phyloP scores from a whole-genome alignment of 1,284 basidiomycete genomes.

The Ganoderma lingzhi region DNA sequence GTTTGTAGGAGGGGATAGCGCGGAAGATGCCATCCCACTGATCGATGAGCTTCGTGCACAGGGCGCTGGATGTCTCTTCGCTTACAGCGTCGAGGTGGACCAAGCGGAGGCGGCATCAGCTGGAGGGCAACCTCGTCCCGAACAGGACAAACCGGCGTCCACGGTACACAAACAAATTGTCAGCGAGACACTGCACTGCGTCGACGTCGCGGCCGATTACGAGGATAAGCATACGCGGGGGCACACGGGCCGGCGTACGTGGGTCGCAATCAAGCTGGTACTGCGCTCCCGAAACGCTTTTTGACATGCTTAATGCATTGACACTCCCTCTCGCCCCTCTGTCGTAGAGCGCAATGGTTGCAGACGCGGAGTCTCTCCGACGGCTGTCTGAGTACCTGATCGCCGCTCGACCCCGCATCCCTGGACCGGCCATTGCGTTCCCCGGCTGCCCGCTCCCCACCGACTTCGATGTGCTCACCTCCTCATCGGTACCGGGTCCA shows the following conservation, averaged over 20 bases:
- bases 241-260: constrained; percentile 59
- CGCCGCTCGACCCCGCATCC: constrained; percentile 43
- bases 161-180: constrained; percentile 66
- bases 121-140: constrained; percentile 18
- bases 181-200: constrained; percentile 74
- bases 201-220: constrained; percentile 83
- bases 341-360: constrained; percentile 65
- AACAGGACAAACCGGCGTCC: constrained; percentile 32
- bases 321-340: constrained; percentile 6
- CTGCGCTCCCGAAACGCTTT: background rate
- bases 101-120: constrained; percentile 56
- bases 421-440: constrained; percentile 57
- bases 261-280: constrained; percentile 86
- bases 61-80: constrained; percentile 84
- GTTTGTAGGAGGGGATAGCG: constrained; percentile 92
- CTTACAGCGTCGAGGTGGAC: constrained; percentile 88
- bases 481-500: constrained; percentile 22
- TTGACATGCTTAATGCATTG: constrained; percentile 6
- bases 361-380: constrained; percentile 61
- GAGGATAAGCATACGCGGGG: constrained; percentile 63
- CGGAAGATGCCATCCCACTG: constrained; percentile 70
- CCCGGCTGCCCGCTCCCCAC: constrained; percentile 64
- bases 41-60: constrained; percentile 68
- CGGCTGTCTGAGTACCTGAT: constrained; percentile 64
- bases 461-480: constrained; percentile 57